Base-by-base conservation (phyloP, 2,329 filamentous ascomycete genomes). In the Chaetomium sp. region DNA sequence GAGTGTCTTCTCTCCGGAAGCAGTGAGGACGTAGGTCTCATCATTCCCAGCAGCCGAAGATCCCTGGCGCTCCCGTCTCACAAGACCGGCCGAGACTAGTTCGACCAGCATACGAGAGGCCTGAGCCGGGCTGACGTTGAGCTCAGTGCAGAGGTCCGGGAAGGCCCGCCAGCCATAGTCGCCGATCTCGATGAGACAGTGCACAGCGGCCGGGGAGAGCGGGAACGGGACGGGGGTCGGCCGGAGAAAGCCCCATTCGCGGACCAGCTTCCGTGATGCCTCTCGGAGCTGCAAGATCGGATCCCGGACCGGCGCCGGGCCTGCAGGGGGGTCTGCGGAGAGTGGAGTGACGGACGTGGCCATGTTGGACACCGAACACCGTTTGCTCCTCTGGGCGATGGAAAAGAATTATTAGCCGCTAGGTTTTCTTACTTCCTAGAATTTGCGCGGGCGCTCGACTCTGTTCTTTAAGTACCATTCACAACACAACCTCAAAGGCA, bases 231-330 rank as follows among this genome's bases (percentile, higher is more conserved):
- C 60, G 8, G 63, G 44, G 4, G 54, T 64, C 5, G 58, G 52
- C 34, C 50, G 60, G 44, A 66, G 59, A 52, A 68, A 66, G 4
- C 62, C 65, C 58, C 64, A 52, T 55, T 67, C 65, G 8, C 66
- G 60, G 11, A 65, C 62, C 14, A 68, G 59, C 47, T 60, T 61
- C 11, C 63, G 58, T 3, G 62, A 65, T 8, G 64, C 64, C 9
- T 60, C 59, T 4, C 64, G 61, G 53, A 67, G 58, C 19, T 60
- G 53, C 44, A 37, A 40, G 1, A 43, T 38, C 6, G 34, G 5
- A 5, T 54, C 47, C 2, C 38, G 10, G 33, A n/a, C 5, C 5
- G 27, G 27, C 4, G 3, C 9, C 14, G 53, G 2, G 2, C 37
- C 35, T 9, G 12, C n/a, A 10, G 14, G 14, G 10, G 49, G 10